phyloP scores from a whole-genome alignment of 495 filamentous ascomycete genomes.

The Xylaria telfairii region DNA sequence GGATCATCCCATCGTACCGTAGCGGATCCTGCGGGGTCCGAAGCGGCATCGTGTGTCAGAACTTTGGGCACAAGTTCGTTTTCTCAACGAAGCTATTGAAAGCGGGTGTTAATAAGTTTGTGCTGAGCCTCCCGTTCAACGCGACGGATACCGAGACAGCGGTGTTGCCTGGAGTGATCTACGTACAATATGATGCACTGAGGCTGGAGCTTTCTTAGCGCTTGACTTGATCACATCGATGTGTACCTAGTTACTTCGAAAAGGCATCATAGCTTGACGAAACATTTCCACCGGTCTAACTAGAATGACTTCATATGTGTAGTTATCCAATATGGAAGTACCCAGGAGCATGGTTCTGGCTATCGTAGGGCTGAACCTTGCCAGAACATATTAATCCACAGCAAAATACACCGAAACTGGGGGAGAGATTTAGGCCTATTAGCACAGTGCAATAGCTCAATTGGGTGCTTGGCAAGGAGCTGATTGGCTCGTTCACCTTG shows the following conservation, averaged over 20 bases:
- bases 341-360: not conserved
- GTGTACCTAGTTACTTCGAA: not conserved
- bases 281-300: not conserved
- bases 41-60: conserved; percentile 63
- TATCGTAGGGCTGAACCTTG: not conserved
- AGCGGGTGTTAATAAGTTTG: conserved; percentile 55
- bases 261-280: not conserved
- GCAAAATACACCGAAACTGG: too few relatives aligned
- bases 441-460: not conserved
- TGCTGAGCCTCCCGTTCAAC: conserved; percentile 58
- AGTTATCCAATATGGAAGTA: not conserved
- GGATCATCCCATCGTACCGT: conserved; percentile 52
- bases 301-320: not conserved
- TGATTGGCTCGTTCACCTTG: conserved; percentile 9
- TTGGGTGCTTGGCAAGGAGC: conserved; percentile 13
- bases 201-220: conserved; percentile 57
- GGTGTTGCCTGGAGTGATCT: conserved; percentile 54
- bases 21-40: conserved; percentile 60
- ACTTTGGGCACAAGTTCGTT: conserved; percentile 56
- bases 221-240: not conserved
- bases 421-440: too few relatives aligned
- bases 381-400: too few relatives aligned
- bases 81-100: conserved; percentile 53
- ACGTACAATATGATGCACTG: conserved; percentile 66
- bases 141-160: conserved; percentile 62